Evolutionary conservation across 2,329 filamentous ascomycete species (phyloP), one percentile per base, ranked within the genome.

Genomic region (Colletotrichum camelliae): DNA sequence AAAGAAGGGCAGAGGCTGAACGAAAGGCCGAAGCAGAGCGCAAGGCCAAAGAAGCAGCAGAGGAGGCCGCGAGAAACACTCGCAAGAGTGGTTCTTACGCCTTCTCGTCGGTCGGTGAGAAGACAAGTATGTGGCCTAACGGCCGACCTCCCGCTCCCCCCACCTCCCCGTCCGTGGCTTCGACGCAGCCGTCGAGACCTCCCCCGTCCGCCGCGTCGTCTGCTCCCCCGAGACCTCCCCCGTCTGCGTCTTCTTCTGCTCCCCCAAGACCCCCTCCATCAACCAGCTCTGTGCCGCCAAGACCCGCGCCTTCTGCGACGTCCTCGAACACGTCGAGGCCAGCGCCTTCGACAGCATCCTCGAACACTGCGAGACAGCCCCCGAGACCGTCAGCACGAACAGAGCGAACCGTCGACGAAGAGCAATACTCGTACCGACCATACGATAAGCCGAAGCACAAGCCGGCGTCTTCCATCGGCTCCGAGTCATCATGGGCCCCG

Each of bases 401-500:
- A 39, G 90, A 92, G 43, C 90, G 87, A 78, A 91, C 91, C 4
- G 91, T 91, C 24, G 91, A 94, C 66, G 92, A 94, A 67, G 91
- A 93, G 77, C 87, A 89, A 4, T 92, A 94, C 83, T 96, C 94
- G 2, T 96, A 92, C 84, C 92, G 94, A 66, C 94, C 95, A 1
- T 96, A 96, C 83, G 94, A 96, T 81, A 90, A 91, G 79, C 90
- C 93, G 3, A 92, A 90, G 80, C 90, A 91, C 77, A 91, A 90
- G 77, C 91, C 91, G 73, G 93, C 94, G n/a, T 88, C 91, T 21
- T 93, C 94, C 33, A 93, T 93, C 9, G 84, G 83, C 80, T 98
- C 96, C 18, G 95, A 98, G 81, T 94, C 94, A 16, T 98, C 95
- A 1, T 98, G 96, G 84, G 94, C 95, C 3, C 91, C 94, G 2